These are phyloP conservation scores for Salix viminalis DNA, from an alignment of 345 rosid species.

Conservation along the genomic window DNA sequence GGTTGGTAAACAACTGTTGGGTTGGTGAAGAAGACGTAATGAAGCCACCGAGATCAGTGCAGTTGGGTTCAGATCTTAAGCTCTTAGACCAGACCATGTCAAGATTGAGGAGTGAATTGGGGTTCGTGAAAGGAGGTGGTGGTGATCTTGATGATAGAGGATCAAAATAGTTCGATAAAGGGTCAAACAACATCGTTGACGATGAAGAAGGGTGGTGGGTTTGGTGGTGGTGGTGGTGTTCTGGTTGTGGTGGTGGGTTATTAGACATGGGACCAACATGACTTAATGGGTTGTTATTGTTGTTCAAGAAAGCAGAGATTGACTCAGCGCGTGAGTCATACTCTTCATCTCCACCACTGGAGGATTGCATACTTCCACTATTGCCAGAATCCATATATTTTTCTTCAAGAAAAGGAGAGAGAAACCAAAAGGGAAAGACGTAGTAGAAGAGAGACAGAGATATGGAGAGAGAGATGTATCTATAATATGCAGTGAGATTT, in stretches of 20 bases:
- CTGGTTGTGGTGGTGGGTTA: constrained; percentile 27
- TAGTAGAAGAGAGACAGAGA: constrained; percentile 17
- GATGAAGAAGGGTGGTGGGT: constrained; percentile 22
- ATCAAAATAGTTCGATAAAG: constrained; percentile 56
- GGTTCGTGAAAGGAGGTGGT: constrained; percentile 17
- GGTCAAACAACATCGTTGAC: constrained; percentile 40
- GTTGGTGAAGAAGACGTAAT: constrained; percentile 38
- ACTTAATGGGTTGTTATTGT: constrained; percentile 14
- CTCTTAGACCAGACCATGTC: constrained; percentile 51
- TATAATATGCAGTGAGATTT: background rate
- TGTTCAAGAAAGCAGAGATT: constrained; percentile 44
- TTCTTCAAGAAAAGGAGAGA: background rate
- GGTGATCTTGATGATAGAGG: constrained; percentile 35
- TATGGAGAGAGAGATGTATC: constrained; percentile 15
- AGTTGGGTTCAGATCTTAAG: constrained; percentile 46
- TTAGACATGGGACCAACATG: constrained; percentile 20
- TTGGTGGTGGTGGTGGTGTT: constrained; percentile 27
- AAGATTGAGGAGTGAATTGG: constrained; percentile 39
- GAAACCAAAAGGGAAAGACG: constrained; percentile 2
- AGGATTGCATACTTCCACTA: constrained; percentile 74
- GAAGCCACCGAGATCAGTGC: constrained; percentile 50
- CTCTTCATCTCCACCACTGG: constrained; percentile 76
- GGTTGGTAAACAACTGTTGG: constrained; percentile 31
- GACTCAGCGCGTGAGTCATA: constrained; percentile 70
- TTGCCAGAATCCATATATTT: constrained; percentile 69